Evolutionary conservation across 2,329 filamentous ascomycete species (phyloP).

Genomic region (Fonsecaea erecta): DNA sequence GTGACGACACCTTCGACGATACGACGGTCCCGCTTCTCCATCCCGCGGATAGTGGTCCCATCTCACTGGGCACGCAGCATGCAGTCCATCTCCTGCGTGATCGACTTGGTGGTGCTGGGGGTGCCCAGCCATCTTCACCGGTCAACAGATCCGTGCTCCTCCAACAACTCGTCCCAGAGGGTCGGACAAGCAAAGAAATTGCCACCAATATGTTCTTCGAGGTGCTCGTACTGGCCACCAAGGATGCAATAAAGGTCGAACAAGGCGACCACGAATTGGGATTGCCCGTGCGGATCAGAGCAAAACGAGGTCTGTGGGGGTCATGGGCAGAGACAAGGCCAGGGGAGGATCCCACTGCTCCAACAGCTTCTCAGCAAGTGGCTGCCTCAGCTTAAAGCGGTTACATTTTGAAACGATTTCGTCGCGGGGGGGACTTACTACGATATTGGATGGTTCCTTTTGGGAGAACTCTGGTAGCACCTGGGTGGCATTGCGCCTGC

Average conservation of each 20-base stretch:
- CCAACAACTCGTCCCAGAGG: slow-evolving; percentile 86
- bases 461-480: slow-evolving; percentile 1
- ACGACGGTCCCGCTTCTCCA: slow-evolving; percentile 76
- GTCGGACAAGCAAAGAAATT: slow-evolving; percentile 79
- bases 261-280: slow-evolving; percentile 75
- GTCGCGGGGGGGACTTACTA: not conserved
- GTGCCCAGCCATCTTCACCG: slow-evolving; percentile 70
- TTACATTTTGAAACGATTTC: not conserved
- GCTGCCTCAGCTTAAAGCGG: slow-evolving; percentile 7
- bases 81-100: slow-evolving; percentile 94
- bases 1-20: slow-evolving; percentile 73
- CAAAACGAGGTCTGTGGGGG: slow-evolving; percentile 96
- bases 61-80: slow-evolving; percentile 90
- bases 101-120: slow-evolving; percentile 74
- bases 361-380: slow-evolving; percentile 28
- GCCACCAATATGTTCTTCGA: slow-evolving; percentile 99
- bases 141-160: slow-evolving; percentile 80
- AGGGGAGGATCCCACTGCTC: slow-evolving; percentile 30
- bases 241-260: slow-evolving; percentile 97
- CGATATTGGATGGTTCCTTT: not conserved
- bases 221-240: slow-evolving; percentile 90
- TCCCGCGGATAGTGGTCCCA: slow-evolving; percentile 80
- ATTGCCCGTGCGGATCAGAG: slow-evolving; percentile 78
- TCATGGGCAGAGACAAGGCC: slow-evolving; percentile 78
- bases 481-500: not conserved